Conservation (phyloP, 805 yeast species). For the Hanseniaspora thailandica region DNA sequence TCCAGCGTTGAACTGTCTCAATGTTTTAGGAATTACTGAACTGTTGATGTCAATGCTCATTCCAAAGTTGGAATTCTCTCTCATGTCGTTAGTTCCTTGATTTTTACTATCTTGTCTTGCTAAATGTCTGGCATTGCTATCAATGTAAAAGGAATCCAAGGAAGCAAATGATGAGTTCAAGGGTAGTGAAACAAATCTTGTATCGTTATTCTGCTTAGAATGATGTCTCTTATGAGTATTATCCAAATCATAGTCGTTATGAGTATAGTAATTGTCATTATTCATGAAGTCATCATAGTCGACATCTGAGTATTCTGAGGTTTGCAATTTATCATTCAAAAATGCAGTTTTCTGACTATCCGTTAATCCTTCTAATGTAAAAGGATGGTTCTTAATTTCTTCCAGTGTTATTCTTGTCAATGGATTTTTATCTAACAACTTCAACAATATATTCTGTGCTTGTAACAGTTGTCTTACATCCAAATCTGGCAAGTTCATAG, state of each 20-base stretch:
- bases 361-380: conserved; percentile 39
- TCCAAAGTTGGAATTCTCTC: background rate
- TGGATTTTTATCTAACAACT: conserved; percentile 62
- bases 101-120: background rate
- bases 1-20: background rate
- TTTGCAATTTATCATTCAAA: conserved; percentile 15
- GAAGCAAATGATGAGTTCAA: conserved; percentile 69
- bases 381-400: conserved; percentile 68
- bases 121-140: conserved; percentile 31
- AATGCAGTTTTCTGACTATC: conserved; percentile 20
- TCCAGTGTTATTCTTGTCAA: conserved; percentile 51
- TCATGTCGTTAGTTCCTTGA: background rate
- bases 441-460: conserved; percentile 45
- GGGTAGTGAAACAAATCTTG: conserved; percentile 48
- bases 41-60: background rate
- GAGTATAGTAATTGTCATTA: conserved; percentile 1
- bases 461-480: conserved; percentile 32
- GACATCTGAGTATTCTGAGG: conserved; percentile 6
- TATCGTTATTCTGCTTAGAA: conserved; percentile 19
- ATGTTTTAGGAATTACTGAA: background rate
- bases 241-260: conserved; percentile 20
- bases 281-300: conserved; percentile 13
- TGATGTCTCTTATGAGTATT: conserved; percentile 2
- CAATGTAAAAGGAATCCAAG: conserved; percentile 56
- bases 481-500: conserved; percentile 30